Evolutionary conservation across 192 early-diverging fungal species (phyloP), one percentile per base, ranked within the genome.

Genomic region (Entomortierella parvispora): DNA sequence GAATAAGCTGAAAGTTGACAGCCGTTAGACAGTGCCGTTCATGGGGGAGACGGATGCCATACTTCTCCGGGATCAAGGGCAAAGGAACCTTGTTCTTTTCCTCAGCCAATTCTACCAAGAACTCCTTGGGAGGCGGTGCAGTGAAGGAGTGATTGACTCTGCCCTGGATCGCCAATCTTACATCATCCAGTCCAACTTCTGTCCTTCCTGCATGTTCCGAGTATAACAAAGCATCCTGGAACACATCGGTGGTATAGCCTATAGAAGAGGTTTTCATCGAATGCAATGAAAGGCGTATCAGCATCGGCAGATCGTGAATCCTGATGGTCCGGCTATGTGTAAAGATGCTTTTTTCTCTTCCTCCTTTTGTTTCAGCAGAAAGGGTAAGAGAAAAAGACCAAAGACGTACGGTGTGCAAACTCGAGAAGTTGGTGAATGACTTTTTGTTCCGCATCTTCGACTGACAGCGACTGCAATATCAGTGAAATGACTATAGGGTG

Each of bases 351-450:
- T n/a, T n/a, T n/a, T n/a, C n/a, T n/a, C 37, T 40, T 40, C 12
- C 37, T 40, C 37, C 37, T n/a, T n/a, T n/a, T n/a, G n/a, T n/a
- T n/a, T n/a, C n/a, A n/a, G n/a, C n/a, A n/a, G n/a, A n/a, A n/a
- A n/a, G n/a, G n/a, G n/a, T n/a, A n/a, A n/a, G n/a, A n/a, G 37
- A 40, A 40, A 9, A 9, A 40, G 37, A 40, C 5, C 12, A 40
- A 9, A 40, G 6, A 78, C 84, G 46, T 83, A 94, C 94, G 80
- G 82, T 98, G 93, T 45, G 93, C 89, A 81, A 97, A 97, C 82
- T 99, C 96, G 17, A 97, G 84, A 47, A 98, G 71, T 66, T 95
- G 95, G 55, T 94, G 93, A 25, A 96, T 90, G 25, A 97, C 96
- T 76, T 91, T 88, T 7, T 94, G 94, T 61, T 97, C 95, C 75